Evolutionary conservation across 169 alveolate species (phyloP), one percentile per base, ranked within the genome.

Genomic region (Blepharisma undulans): DNA sequence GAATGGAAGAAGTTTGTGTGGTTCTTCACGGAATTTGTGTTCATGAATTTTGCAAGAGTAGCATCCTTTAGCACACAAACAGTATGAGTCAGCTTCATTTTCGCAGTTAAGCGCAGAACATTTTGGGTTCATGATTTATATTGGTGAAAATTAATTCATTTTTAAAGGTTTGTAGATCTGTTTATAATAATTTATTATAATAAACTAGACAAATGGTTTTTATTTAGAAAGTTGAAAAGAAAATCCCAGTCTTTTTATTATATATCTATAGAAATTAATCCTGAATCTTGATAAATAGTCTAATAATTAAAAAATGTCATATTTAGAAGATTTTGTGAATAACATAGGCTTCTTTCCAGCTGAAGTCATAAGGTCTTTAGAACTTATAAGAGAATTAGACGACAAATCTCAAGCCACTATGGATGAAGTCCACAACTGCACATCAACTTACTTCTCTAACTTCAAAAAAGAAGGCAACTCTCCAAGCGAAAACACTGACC

Each of bases 251-350:
- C 1, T 48, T 12, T 18, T 48, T 48, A 48, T 48, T 1, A 0
- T 10, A 10, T 12, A 48, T 0, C 21, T 1, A 10, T 48, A 48
- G 12, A 48, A 48, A 48, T 48, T 48, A 12, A 18, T 18, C 14
- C 10, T 1, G 14, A 48, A 48, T 0, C 66, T 48, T 48, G 10
- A 48, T 3, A 48, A 48, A 48, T 10, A 48, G 7, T 48, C 66
- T 48, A 48, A 48, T 48, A 48, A 74, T 74, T 29, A 29, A 74
- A 78, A 79, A 30, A 79, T 79, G 87, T 79, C 87, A 29, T 79
- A 25, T 79, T 79, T 79, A 79, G 87, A 79, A 79, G 87, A 79
- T 4, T 79, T 30, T 33, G 61, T 79, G 34, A 27, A 79, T 30
- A 79, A 32, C 61, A 33, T 79, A 22, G 19, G 10, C 61, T 79